phyloP scores from a whole-genome alignment of 148 eudicot species.

The Chenopodium suecicum region DNA sequence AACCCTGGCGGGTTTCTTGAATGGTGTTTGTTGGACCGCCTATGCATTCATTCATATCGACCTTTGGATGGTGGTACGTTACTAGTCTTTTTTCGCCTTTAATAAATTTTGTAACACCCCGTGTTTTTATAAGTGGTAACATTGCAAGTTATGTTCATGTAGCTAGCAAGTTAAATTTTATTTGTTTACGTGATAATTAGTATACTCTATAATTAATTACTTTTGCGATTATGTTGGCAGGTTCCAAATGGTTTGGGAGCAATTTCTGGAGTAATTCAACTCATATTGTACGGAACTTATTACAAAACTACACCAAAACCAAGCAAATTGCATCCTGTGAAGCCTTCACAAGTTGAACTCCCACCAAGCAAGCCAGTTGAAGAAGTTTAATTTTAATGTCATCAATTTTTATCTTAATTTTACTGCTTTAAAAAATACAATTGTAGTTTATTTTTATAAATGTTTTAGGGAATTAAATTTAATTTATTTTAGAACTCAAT shows the following conservation, averaged over 20 bases:
- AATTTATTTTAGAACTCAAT: no score
- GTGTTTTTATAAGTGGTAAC: background rate
- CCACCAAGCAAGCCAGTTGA: background rate
- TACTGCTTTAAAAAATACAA: background rate
- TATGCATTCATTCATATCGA: constrained; percentile 60
- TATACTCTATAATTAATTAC: no score
- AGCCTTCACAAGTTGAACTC: constrained; percentile 32
- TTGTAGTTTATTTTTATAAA: no score
- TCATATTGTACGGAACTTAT: constrained; percentile 44
- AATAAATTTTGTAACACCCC: background rate
- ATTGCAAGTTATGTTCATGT: no score
- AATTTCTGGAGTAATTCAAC: constrained; percentile 45
- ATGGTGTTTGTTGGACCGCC: constrained; percentile 55
- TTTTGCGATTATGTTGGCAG: constrained; percentile 26
- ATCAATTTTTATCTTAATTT: background rate
- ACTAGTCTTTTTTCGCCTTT: no score
- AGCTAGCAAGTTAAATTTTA: no score
- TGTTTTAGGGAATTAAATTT: no score
- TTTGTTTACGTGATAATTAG: no score
- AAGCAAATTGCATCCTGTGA: constrained; percentile 25
- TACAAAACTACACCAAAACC: constrained; percentile 35
- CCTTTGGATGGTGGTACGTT: constrained; percentile 54
- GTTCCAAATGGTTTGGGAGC: constrained; percentile 70
- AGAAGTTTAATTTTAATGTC: background rate
- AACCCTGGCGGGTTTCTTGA: constrained; percentile 59